Percentiles rank a stretch among this genome's conserved stretches.
Evolutionary conservation across 768 basidiomycete genomes (phyloP).

Genomic region (Psilocybe cyanescens): DNA sequence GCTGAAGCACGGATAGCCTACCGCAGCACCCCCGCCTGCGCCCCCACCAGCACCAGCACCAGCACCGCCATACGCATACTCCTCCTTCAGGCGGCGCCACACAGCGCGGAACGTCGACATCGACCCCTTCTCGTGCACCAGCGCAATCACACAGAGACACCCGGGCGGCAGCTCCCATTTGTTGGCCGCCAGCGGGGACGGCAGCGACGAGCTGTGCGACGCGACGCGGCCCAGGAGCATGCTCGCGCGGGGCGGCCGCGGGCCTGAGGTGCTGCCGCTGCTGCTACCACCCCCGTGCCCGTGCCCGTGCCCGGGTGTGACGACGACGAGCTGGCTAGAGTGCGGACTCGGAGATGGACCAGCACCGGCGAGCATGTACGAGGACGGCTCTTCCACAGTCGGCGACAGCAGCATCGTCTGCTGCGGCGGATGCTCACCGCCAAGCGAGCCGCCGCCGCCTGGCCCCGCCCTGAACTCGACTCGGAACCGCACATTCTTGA

Average conservation of each 20-base stretch:
- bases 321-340: constrained; percentile 13
- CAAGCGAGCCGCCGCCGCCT: constrained; percentile 1
- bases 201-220: constrained; percentile 22
- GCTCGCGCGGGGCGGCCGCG: constrained; percentile 24
- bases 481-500: constrained; percentile 83
- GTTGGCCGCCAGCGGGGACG: constrained; percentile 20
- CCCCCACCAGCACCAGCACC: constrained; percentile 16
- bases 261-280: constrained; percentile 1
- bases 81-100: constrained; percentile 71
- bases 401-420: constrained; percentile 2
- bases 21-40: neutral
- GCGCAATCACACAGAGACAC: constrained; percentile 63
- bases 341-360: constrained; percentile 12
- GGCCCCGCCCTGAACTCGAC: constrained; percentile 63
- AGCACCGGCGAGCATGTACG: constrained; percentile 14
- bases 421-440: constrained; percentile 1
- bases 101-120: constrained; percentile 82
- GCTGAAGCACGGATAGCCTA: constrained; percentile 38
- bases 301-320: too few relatives aligned
- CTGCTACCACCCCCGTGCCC: too few relatives aligned
- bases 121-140: constrained; percentile 92
- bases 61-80: constrained; percentile 50
- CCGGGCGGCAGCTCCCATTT: constrained; percentile 39
- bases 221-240: constrained; percentile 26
- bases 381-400: constrained; percentile 22